These are phyloP conservation scores for Agaricus subrufescens DNA, from an alignment of 768 basidiomycete genomes.

Conservation along the genomic window DNA sequence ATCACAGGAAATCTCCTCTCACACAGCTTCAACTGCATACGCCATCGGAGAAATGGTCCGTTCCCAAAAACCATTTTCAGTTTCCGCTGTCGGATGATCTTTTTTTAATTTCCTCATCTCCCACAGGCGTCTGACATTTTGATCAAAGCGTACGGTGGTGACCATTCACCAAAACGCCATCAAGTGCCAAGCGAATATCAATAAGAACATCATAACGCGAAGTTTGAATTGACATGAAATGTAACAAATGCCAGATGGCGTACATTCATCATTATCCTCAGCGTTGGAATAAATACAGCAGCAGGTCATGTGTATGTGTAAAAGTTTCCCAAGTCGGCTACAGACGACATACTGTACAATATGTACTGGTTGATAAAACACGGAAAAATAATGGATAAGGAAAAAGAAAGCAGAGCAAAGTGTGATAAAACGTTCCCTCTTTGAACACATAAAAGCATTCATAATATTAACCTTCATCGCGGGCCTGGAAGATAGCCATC, in stretches of 20 bases:
- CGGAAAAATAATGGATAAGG: neutral
- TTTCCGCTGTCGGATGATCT: neutral
- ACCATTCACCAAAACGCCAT: too few relatives aligned
- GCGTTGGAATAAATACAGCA: too few relatives aligned
- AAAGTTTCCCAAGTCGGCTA: too few relatives aligned
- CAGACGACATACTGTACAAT: neutral
- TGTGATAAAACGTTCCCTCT: too few relatives aligned
- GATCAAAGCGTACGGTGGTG: neutral
- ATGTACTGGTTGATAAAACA: neutral
- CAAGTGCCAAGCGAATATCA: too few relatives aligned
- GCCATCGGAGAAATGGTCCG: constrained; percentile 8
- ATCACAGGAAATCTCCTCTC: neutral
- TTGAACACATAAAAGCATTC: neutral
- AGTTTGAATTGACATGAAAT: too few relatives aligned
- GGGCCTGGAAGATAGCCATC: neutral
- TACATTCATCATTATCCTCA: too few relatives aligned
- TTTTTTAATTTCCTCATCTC: neutral
- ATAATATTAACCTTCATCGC: neutral
- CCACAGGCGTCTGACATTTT: neutral
- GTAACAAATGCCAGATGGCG: too few relatives aligned
- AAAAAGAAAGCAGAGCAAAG: neutral
- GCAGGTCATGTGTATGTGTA: too few relatives aligned
- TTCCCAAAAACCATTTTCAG: neutral
- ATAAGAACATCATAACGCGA: too few relatives aligned
- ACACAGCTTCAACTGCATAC: constrained; percentile 3